phyloP scores from a whole-genome alignment of 306 rosid species.

The Hippophae tibetana region DNA sequence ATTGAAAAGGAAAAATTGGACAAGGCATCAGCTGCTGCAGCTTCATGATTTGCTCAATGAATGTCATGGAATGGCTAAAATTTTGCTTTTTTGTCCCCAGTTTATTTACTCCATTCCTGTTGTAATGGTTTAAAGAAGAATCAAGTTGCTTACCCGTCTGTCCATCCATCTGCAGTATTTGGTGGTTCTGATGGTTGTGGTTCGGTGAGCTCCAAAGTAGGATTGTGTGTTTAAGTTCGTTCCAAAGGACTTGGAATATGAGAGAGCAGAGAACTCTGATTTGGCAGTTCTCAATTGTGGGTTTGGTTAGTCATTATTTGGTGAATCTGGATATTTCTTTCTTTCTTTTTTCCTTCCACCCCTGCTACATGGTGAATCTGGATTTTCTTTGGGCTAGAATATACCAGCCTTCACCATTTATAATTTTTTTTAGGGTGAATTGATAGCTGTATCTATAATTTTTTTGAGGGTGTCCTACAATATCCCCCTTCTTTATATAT shows the following conservation, averaged over 20 bases:
- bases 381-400: too few relatives aligned
- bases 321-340: constrained; percentile 17
- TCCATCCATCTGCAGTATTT: constrained; percentile 31
- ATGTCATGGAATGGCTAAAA: constrained; percentile 21
- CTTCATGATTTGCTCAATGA: constrained; percentile 32
- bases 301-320: constrained; percentile 20
- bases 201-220: constrained; percentile 18
- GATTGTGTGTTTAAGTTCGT: constrained; percentile 25
- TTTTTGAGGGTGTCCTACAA: too few relatives aligned
- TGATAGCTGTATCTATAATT: too few relatives aligned
- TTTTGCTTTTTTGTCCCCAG: constrained; percentile 30
- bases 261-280: constrained; percentile 24
- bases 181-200: constrained; percentile 33
- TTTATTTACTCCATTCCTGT: constrained; percentile 32
- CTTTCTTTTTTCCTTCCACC: too few relatives aligned
- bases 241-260: constrained; percentile 15
- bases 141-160: constrained; percentile 28
- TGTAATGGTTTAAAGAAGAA: constrained; percentile 28
- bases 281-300: constrained; percentile 22
- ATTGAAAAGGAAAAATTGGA: constrained; percentile 78
- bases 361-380: too few relatives aligned
- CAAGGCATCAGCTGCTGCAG: constrained; percentile 52
- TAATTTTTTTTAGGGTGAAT: too few relatives aligned
- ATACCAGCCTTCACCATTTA: too few relatives aligned
- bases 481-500: too few relatives aligned